Base-by-base conservation (phyloP, 2,329 filamentous ascomycete genomes). In the Botrytis tulipae region DNA sequence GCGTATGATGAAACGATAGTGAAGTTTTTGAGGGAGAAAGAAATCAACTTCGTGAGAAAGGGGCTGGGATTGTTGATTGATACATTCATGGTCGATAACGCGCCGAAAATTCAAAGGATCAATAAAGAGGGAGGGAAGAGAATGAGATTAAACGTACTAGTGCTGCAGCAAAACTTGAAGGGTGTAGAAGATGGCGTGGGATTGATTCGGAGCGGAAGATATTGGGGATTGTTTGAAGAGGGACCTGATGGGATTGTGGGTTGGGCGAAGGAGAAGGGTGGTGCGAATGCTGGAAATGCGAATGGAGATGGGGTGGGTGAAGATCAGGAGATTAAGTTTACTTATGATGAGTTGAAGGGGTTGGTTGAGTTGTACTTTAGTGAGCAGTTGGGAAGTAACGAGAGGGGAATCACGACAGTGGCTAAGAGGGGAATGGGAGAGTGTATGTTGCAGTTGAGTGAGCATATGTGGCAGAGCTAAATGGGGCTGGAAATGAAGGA, bases 121-220 rank as follows among this genome's bases (percentile, higher is more conserved):
- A 98, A 99, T 82, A 85, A 84, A 54, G 89, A 92, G 78, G 96
- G 96, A 60, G 93, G 91, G 74, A 90, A 91, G n/a, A 89, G 94
- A 54, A 94, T 99, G 89, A 92, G 94, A 81, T 89, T 98, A 79
- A 97, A 99, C 81, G 94, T 98, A 67, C 87, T 98, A 37, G 96
- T 99, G 59, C 85, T 99, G 70, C 95, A 98, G 83, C 96, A 99
- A 81, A 98, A 97, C 79, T 89, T 99, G 72, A 97, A 97, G 84
- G 97, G 97, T 77, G 91, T 99, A 71, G 94, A 96, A 82, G 86
- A 88, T 2, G 88, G 87, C 14, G 91, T 93, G 4, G 86, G 88
- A 73, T 85, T 95, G 42, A 85, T 86, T 6, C 84, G 88, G 51
- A 88, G 91, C 1, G 87, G 89, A 32, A 86, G 88, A 74, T 95